phyloP scores from a whole-genome alignment of 1,139 yeast species.

The Candida sp. region DNA sequence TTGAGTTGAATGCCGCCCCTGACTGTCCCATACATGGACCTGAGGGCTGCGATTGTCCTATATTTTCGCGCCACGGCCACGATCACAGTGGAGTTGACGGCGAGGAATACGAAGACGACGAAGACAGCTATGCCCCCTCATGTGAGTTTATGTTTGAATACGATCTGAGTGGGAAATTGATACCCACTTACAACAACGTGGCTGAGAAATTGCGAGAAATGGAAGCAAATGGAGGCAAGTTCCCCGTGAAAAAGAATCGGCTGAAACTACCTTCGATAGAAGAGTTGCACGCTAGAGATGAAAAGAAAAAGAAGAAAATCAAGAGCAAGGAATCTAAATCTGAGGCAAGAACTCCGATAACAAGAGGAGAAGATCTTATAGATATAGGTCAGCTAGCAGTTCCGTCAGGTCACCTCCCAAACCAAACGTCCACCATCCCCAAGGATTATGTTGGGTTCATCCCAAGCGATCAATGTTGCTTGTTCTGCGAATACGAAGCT shows the following conservation, averaged over 20 bases:
- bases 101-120: slow-evolving; percentile 20
- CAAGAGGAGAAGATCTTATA: slow-evolving; percentile 3
- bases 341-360: neutral
- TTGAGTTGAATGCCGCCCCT: slow-evolving; percentile 40
- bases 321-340: neutral
- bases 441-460: slow-evolving; percentile 14
- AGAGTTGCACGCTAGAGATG: slow-evolving; percentile 17
- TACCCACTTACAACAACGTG: slow-evolving; percentile 45
- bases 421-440: slow-evolving; percentile 10
- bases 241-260: slow-evolving; percentile 5
- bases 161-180: slow-evolving; percentile 45
- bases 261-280: slow-evolving; percentile 21
- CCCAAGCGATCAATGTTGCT: slow-evolving; percentile 36
- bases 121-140: slow-evolving; percentile 33
- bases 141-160: slow-evolving; percentile 52
- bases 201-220: slow-evolving; percentile 41
- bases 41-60: slow-evolving; percentile 36
- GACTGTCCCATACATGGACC: slow-evolving; percentile 37
- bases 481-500: slow-evolving; percentile 64
- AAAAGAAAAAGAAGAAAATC: slow-evolving; percentile 18
- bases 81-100: neutral
- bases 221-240: slow-evolving; percentile 15
- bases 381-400: neutral
- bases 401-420: neutral
- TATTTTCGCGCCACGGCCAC: slow-evolving; percentile 18